These are phyloP conservation scores for Cryptococcus sp. DNA, from an alignment of 1,284 basidiomycete genomes.

Conservation along the genomic window DNA sequence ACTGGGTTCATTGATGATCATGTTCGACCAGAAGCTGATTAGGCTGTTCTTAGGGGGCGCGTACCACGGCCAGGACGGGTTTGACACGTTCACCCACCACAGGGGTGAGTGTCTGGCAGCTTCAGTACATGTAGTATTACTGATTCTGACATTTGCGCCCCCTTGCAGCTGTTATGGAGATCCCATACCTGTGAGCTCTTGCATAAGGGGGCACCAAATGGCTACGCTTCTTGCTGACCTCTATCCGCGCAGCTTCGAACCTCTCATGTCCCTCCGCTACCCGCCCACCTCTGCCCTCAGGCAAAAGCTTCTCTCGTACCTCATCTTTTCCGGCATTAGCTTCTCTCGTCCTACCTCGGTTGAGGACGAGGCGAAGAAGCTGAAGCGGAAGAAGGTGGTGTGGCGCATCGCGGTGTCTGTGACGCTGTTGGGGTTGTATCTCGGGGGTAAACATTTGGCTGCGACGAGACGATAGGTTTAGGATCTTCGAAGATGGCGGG, in stretches of 20 bases:
- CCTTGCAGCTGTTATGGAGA: slow-evolving; percentile 33
- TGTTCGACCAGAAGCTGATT: neutral
- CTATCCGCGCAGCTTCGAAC: slow-evolving; percentile 29
- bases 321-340: slow-evolving; percentile 24
- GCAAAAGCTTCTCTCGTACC: slow-evolving; percentile 22
- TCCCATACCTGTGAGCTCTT: slow-evolving; percentile 32
- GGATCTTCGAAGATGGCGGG: no score
- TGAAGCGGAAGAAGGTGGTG: slow-evolving; percentile 10
- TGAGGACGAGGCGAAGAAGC: slow-evolving; percentile 26
- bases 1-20: neutral
- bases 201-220: no score
- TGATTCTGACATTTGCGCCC: neutral
- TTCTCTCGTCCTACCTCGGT: slow-evolving; percentile 42
- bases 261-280: slow-evolving; percentile 42
- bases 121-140: neutral
- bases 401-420: slow-evolving; percentile 1
- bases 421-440: neutral
- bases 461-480: no score
- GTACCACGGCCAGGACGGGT: slow-evolving; percentile 47
- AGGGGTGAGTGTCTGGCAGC: slow-evolving; percentile 29
- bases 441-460: no score
- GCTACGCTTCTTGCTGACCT: neutral
- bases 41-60: slow-evolving; percentile 31
- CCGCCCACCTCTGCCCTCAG: slow-evolving; percentile 26
- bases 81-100: slow-evolving; percentile 47